A percentile compares a stretch with the other conserved stretches of the same genome.
phyloP scores from a whole-genome alignment of 164 flowering plant genomes.

The Amborella trichopoda region DNA sequence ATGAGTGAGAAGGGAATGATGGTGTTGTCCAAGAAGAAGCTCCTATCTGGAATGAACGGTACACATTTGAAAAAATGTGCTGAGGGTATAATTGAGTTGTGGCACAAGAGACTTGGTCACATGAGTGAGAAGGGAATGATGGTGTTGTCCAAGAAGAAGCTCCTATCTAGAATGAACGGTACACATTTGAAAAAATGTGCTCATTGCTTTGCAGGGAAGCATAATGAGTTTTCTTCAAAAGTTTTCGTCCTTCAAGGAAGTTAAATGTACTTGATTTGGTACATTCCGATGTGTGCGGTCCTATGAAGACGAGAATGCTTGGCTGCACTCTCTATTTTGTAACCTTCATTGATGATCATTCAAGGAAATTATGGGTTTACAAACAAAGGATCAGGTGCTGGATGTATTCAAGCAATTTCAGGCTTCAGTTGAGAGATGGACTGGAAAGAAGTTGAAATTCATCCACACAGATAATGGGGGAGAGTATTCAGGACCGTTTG shows the following conservation, averaged over 20 bases:
- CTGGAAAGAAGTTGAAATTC: no score
- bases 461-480: no score
- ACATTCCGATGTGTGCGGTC: background rate
- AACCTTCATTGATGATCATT: conserved; percentile 1
- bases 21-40: background rate
- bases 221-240: background rate
- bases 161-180: no score
- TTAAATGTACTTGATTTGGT: background rate
- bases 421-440: no score
- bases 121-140: no score
- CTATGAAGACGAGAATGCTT: background rate
- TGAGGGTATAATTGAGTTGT: no score
- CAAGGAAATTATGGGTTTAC: conserved; percentile 1
- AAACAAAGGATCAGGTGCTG: no score
- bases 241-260: background rate
- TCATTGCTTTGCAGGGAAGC: conserved; percentile 47
- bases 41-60: background rate
- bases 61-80: background rate
- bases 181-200: no score
- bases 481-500: no score
- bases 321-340: background rate
- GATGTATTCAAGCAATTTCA: no score
- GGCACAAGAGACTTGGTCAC: no score
- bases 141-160: no score
- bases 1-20: background rate